A percentile compares a stretch with the other conserved stretches of the same genome.
Conservation (phyloP, 2,329 filamentous ascomycete species). For the Lasiodiplodia theobromae region DNA sequence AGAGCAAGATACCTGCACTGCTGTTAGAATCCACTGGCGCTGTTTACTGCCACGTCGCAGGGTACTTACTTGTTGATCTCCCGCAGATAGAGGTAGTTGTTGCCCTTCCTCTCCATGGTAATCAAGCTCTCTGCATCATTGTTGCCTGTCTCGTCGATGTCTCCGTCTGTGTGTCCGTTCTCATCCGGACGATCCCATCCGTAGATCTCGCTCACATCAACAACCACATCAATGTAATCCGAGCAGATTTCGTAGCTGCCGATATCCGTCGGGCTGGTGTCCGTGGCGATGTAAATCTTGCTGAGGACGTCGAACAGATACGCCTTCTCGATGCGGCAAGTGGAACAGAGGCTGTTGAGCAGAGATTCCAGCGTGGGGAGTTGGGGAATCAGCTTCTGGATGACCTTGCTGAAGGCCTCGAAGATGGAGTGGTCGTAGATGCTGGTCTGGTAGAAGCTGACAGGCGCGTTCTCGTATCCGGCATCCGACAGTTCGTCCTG, state of each 20-base stretch:
- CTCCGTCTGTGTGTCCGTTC: conserved; percentile 36
- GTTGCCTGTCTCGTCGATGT: conserved; percentile 47
- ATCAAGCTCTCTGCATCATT: conserved; percentile 69
- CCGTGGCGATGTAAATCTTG: conserved; percentile 98
- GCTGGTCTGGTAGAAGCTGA: conserved; percentile 94
- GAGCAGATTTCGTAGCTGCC: conserved; percentile 97
- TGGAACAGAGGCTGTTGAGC: conserved; percentile 91
- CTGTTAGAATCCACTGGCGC: neutral
- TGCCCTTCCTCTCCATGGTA: conserved; percentile 64
- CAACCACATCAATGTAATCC: conserved; percentile 98
- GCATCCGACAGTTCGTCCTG: conserved; percentile 94
- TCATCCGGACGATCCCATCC: conserved; percentile 68
- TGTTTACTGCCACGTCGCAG: neutral
- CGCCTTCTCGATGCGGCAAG: conserved; percentile 95
- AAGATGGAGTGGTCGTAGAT: conserved; percentile 99
- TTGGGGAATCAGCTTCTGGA: conserved; percentile 95
- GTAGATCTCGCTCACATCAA: conserved; percentile 95
- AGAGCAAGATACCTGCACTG: conserved; percentile 72
- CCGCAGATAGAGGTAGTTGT: conserved; percentile 68
- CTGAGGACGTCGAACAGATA: conserved; percentile 97
- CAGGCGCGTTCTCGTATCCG: conserved; percentile 89
- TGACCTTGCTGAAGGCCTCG: conserved; percentile 97
- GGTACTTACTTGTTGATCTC: conserved; percentile 69
- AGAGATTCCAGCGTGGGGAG: conserved; percentile 91
- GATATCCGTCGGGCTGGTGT: conserved; percentile 91